These are phyloP conservation scores for Trichosporon inkin DNA, from an alignment of 1,284 basidiomycete species.

Conservation along the genomic window DNA sequence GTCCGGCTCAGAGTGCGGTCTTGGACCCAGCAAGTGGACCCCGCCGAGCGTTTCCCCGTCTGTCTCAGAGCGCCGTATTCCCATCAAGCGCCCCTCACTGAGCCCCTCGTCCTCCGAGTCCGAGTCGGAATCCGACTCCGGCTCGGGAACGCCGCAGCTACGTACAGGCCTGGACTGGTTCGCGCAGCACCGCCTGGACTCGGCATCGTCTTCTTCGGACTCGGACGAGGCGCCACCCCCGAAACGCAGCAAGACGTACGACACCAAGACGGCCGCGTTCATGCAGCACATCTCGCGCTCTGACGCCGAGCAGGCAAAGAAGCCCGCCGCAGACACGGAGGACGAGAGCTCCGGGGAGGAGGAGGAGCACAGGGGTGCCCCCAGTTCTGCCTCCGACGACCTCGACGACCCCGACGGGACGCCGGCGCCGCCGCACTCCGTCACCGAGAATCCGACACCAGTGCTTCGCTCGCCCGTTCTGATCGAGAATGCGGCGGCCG, in stretches of 20 bases:
- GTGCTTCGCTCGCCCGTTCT: too few species aligned
- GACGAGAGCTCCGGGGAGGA: not conserved
- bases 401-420: not conserved
- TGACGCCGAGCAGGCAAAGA: not conserved
- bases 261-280: not conserved
- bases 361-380: not conserved
- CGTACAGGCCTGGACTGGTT: not conserved
- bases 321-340: not conserved
- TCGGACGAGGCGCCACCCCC: not conserved
- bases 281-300: not conserved
- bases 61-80: too few species aligned
- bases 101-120: not conserved
- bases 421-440: too few species aligned
- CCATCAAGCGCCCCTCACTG: not conserved
- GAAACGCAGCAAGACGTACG: not conserved
- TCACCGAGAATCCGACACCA: too few species aligned
- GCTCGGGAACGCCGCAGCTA: not conserved
- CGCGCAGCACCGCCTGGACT: not conserved
- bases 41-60: too few species aligned
- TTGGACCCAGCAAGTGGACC: not conserved
- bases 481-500: too few species aligned
- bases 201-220: too few species aligned
- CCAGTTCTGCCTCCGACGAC: not conserved
- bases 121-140: not conserved
- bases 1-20: not conserved